Evolutionary conservation across 2,329 filamentous ascomycete genomes (phyloP).

Genomic region (Corynespora cassiicola): DNA sequence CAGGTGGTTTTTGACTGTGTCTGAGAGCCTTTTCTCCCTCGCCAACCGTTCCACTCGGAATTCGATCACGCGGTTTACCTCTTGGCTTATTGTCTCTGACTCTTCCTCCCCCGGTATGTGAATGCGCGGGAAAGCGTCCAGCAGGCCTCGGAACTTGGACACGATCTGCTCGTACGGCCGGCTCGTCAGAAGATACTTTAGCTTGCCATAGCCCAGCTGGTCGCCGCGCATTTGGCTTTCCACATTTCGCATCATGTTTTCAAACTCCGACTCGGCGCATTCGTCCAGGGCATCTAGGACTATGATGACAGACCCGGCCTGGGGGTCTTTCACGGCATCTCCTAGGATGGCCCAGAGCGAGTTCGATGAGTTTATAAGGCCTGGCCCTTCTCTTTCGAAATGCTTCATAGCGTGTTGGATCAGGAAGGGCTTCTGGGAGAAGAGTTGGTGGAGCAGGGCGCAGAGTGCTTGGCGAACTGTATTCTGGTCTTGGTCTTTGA

Average conservation of each 20-base stretch:
- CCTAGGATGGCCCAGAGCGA: slow-evolving; percentile 21
- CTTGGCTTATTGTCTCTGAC: slow-evolving; percentile 23
- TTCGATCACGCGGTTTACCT: slow-evolving; percentile 22
- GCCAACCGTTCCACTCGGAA: slow-evolving; percentile 20
- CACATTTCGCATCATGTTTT: slow-evolving; percentile 19
- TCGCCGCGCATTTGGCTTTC: slow-evolving; percentile 13
- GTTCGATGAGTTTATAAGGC: slow-evolving; percentile 20
- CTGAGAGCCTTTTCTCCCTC: slow-evolving; percentile 15
- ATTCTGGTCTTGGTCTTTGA: slow-evolving; percentile 26
- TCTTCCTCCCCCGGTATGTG: slow-evolving; percentile 26
- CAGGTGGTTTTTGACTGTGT: slow-evolving; percentile 14
- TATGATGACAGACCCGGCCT: slow-evolving; percentile 19
- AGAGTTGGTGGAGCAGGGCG: slow-evolving; percentile 26
- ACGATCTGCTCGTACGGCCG: slow-evolving; percentile 26
- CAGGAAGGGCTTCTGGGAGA: slow-evolving; percentile 18
- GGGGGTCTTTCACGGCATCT: slow-evolving; percentile 15
- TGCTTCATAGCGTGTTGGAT: slow-evolving; percentile 20
- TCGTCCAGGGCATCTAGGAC: slow-evolving; percentile 26
- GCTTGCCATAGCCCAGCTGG: slow-evolving; percentile 8
- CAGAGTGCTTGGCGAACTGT: slow-evolving; percentile 25
- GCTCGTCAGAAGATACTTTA: slow-evolving; percentile 23
- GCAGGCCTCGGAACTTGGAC: slow-evolving; percentile 11
- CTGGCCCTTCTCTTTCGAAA: slow-evolving; percentile 16
- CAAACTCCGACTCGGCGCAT: slow-evolving; percentile 17
- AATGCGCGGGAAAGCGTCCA: slow-evolving; percentile 19